A percentile compares a stretch with the other conserved stretches of the same genome.
Conservation (phyloP, 2,329 filamentous ascomycete genomes). For the Aureobasidium vineae region DNA sequence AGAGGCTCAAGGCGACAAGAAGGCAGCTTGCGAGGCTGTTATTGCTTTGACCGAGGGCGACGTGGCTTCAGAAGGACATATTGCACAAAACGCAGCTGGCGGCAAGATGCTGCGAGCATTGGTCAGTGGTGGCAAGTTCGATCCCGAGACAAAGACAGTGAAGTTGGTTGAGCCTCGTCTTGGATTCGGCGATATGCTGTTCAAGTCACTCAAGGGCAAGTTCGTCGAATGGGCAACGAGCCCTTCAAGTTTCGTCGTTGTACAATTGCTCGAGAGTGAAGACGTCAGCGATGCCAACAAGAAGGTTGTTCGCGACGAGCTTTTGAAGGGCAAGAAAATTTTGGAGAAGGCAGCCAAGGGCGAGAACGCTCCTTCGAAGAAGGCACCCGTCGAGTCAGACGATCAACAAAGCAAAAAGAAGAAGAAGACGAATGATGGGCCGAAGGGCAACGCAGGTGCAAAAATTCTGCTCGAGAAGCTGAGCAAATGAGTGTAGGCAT, state of each 20-base stretch:
- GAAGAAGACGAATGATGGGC: constrained; percentile 36
- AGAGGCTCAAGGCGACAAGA: constrained; percentile 71
- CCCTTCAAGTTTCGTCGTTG: constrained; percentile 79
- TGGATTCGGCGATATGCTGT: constrained; percentile 78
- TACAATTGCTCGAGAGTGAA: constrained; percentile 73
- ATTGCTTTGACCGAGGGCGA: constrained; percentile 47
- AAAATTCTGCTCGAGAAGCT: constrained; percentile 48
- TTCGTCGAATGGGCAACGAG: constrained; percentile 83
- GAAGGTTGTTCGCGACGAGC: constrained; percentile 63
- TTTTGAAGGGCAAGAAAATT: constrained; percentile 71
- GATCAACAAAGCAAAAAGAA: constrained; percentile 37
- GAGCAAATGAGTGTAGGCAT: constrained; percentile 8
- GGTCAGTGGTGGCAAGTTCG: constrained; percentile 84
- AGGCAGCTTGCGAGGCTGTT: constrained; percentile 67
- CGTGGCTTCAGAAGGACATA: constrained; percentile 53
- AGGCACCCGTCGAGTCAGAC: constrained; percentile 40
- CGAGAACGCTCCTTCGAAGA: constrained; percentile 39
- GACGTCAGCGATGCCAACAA: constrained; percentile 62
- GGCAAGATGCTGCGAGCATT: constrained; percentile 89
- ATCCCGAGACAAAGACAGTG: constrained; percentile 67
- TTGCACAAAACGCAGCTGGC: constrained; percentile 61
- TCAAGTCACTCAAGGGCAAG: constrained; percentile 71
- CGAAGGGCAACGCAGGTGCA: constrained; percentile 48
- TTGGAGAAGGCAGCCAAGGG: constrained; percentile 65
- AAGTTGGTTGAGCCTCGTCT: constrained; percentile 72